Base-by-base conservation (phyloP, 2,329 filamentous ascomycete species). In the Xylariomycetidae sp. region DNA sequence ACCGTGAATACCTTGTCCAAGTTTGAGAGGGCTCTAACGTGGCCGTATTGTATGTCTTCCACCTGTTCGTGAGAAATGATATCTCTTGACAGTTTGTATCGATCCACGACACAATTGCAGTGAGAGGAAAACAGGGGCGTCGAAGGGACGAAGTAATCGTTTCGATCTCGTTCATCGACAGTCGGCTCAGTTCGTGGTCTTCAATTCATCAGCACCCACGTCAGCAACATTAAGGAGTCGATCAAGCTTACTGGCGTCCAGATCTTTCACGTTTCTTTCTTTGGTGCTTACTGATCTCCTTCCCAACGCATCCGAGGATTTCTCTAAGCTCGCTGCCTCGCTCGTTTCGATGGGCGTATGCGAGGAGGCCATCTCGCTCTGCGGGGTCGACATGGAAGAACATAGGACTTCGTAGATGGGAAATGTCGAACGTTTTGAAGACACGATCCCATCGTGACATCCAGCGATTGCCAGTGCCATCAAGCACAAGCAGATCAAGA, bases 371-470 rank as follows among this genome's bases (percentile, higher is more conserved):
- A 60, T 90, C 85, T 2, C 84, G 69, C 56, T 90, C 85, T 1
- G 74, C 67, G 0, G 85, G 85, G 50, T 90, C 85, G 11, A 86
- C 69, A 51, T 92, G 85, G 63, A 88, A 90, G 50, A 89, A 84
- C 81, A 90, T 85, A 0, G 84, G 85, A 45, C 83, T 88, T 12
- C 85, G 71, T 25, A 92, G 63, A 48, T 88, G 77, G 2, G 72
- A 68, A 29, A 90, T 90, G 30, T 80, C 72, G 27, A 87, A 76
- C 3, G 72, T 74, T 19, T 69, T 64, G 58, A 90, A 90, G 4
- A 83, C 69, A 11, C 68, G 63, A 27, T 84, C 76, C 85, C 85
- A 90, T 25, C 77, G 69, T 8, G 70, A 61, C 67, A 90, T 77
- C 84, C 84, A 90, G 27, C 63, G 50, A 30, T 71, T 61, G 0